Base-by-base conservation (phyloP, 106 monocot species). In the Phalaenopsis aphrodite region DNA sequence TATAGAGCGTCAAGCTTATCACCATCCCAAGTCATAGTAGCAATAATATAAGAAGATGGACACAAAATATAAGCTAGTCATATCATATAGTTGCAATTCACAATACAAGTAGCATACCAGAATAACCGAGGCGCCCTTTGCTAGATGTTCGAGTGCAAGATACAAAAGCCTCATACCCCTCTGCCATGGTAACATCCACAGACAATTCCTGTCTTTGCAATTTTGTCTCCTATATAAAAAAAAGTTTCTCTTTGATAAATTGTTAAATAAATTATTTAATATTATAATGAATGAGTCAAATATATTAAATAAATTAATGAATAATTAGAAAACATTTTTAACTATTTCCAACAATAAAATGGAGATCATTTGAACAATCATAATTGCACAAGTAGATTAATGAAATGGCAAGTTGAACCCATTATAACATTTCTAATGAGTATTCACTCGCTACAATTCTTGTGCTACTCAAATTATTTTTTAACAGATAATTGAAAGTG, bases 101-200 rank as follows among this genome's bases (percentile, higher is more conserved):
- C 38, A 7, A 8, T 18, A 16, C 21, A 69, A 46, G 52, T 4
- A 74, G 48, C 74, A 78, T 72, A 97, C 97, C 97, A 75, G 97
- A 97, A 81, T 97, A 97, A 19, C 87, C 84, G 37, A 78, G 81
- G 52, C 89, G 92, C 1, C 86, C 90, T 89, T 88, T 91, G 19
- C 66, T 69, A 64, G 87, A 78, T 58, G 79, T 86, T 18, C 97
- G 87, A 80, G 83, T 89, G 79, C 92, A 94, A 41, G 97, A 97
- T 76, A 97, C 11, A 78, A 97, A 94, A 72, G 88, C 87, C 78
- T 97, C 97, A 46, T 97, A 97, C 41, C 97, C 97, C 39, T 92
- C 89, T 7, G 94, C 92, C 89, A 92, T 94, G 24, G 84, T 90
- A 61, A 97, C 56, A 84, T 94, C 92, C 38, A 81, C 90, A 75